A percentile compares a stretch with the other conserved stretches of the same genome.
Conservation (phyloP, 1,284 basidiomycete genomes). For the Irpex rosettiformis region DNA sequence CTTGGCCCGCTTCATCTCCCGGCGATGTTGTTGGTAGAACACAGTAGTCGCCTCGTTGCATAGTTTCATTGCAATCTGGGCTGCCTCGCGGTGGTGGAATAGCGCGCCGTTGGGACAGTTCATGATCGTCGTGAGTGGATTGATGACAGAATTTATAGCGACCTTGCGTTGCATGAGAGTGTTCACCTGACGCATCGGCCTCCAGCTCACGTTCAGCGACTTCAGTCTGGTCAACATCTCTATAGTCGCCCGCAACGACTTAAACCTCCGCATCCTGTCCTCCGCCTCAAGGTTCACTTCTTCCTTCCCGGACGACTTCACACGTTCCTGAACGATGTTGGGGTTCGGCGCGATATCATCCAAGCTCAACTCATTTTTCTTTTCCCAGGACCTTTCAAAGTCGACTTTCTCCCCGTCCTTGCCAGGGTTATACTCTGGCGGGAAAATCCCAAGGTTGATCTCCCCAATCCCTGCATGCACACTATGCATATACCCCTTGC, state of each 20-base stretch:
- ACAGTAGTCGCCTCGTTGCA: slow-evolving; percentile 59
- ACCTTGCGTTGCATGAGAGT: slow-evolving; percentile 78
- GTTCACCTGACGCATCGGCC: slow-evolving; percentile 69
- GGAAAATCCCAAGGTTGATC: slow-evolving; percentile 78
- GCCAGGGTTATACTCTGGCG: slow-evolving; percentile 41
- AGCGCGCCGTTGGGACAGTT: slow-evolving; percentile 81
- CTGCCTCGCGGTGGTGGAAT: slow-evolving; percentile 40
- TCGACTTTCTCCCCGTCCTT: slow-evolving; percentile 36
- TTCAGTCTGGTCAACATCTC: slow-evolving; percentile 57
- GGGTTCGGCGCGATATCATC: slow-evolving; percentile 48
- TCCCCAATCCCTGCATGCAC: slow-evolving; percentile 77
- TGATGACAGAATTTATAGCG: slow-evolving; percentile 83
- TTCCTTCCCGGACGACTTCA: slow-evolving; percentile 3
- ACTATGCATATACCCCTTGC: slow-evolving; percentile 49
- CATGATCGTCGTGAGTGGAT: slow-evolving; percentile 84
- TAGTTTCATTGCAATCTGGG: slow-evolving; percentile 44
- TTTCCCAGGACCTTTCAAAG: slow-evolving; percentile 42
- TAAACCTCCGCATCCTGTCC: slow-evolving; percentile 39
- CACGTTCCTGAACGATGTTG: neutral
- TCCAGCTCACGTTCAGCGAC: slow-evolving; percentile 63
- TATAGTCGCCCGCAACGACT: slow-evolving; percentile 67
- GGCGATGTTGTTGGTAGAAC: slow-evolving; percentile 49
- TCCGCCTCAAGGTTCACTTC: slow-evolving; percentile 11
- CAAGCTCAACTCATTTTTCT: slow-evolving; percentile 33
- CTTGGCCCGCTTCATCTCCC: slow-evolving; percentile 32